Base-by-base conservation (phyloP, 768 basidiomycete species). In the Cyclocybe cylindracea region DNA sequence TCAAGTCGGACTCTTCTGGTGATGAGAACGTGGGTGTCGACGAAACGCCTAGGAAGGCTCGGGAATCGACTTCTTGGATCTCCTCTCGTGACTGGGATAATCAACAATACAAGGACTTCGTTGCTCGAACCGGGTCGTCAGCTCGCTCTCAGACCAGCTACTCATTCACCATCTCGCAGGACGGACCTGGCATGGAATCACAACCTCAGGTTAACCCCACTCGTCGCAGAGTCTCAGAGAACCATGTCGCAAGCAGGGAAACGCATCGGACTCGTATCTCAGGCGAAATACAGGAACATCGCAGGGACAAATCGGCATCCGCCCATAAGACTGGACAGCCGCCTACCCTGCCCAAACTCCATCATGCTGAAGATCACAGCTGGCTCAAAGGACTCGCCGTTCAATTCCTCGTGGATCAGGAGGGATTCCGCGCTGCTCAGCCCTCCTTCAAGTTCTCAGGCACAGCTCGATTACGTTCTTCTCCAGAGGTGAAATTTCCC, bases 391-490 rank as follows among this genome's bases (percentile, higher is more conserved):
- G 74, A 37, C 70, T 75, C 29, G 69, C 68, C 37, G 65, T 92
- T 31, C 82, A 87, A 50, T 69, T 93, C 33, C 78, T 84, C 66
- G 85, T 94, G 19, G 92, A 93, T 62, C 92, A 94, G 65, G 92
- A 93, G 70, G 86, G 89, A 3, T 91, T 90, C 60, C 81, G 90
- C 19, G 75, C 79, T 13, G 74, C 85, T 5, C 73, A 74, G 19
- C 83, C 87, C 14, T 65, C 70, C 7, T 85, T 92, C 70, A 75
- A 71, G 54, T 79, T 85, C 43, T 70, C 75, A n/a, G 82, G 82
- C 8, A 80, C 80, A 59, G 59, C 70, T 46, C 61, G 67, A 54
- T 63, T 65, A 38, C 56, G 60, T 13, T 57, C 60, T n/a, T 61
- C 65, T 33, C 58, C 62, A 10, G 58, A 69, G 7, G 64, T 56